These are phyloP conservation scores for Aspergillus steynii DNA, from an alignment of 495 filamentous ascomycete genomes.

Conservation along the genomic window DNA sequence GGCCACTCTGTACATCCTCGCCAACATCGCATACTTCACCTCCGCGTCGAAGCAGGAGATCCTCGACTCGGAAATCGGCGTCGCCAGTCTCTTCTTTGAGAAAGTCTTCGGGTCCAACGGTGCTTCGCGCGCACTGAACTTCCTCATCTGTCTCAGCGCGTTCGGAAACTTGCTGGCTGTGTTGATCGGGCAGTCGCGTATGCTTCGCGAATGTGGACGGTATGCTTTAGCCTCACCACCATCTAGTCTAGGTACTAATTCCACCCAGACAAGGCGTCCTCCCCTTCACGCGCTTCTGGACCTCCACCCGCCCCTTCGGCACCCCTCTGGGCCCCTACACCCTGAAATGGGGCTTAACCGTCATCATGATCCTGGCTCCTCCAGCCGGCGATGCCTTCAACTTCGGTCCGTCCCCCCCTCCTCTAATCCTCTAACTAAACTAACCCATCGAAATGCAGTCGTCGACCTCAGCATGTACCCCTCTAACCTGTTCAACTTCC, in stretches of 20 bases:
- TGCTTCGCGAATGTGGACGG: constrained; percentile 62
- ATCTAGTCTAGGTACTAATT: background rate
- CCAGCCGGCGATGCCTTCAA: constrained; percentile 71
- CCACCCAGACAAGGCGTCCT: constrained; percentile 60
- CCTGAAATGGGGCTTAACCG: constrained; percentile 57
- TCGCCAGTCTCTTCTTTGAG: constrained; percentile 60
- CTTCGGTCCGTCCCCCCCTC: constrained; percentile 37
- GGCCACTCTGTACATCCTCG: constrained; percentile 57
- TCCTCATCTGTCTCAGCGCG: constrained; percentile 61
- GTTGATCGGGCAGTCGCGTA: constrained; percentile 55
- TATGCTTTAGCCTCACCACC: constrained; percentile 9
- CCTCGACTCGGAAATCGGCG: constrained; percentile 50
- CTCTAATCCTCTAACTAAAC: too few relatives aligned
- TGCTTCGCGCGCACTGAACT: constrained; percentile 55
- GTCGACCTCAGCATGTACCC: constrained; percentile 58
- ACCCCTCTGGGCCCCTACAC: constrained; percentile 61
- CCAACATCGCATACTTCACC: constrained; percentile 63
- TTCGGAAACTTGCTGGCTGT: constrained; percentile 66
- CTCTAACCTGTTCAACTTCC: constrained; percentile 50
- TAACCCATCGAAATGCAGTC: too few relatives aligned
- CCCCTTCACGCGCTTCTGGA: constrained; percentile 63
- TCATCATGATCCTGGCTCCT: constrained; percentile 65
- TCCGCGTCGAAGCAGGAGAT: constrained; percentile 57
- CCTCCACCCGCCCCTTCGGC: constrained; percentile 61
- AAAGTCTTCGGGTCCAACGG: constrained; percentile 56